Base-by-base conservation (phyloP, 805 yeast genomes). In the Alloascoidea africana region DNA sequence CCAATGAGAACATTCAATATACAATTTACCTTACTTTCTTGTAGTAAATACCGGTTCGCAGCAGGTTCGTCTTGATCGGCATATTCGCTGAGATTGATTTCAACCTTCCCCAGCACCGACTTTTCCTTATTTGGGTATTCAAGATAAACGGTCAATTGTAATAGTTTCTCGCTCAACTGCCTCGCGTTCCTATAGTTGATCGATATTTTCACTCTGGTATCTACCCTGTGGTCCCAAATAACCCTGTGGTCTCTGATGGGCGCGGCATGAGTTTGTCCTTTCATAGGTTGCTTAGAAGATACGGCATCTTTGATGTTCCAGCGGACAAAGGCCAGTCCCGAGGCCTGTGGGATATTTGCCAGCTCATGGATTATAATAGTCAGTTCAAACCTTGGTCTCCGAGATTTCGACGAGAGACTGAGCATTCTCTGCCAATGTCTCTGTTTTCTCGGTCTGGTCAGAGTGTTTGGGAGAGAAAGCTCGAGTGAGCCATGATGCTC, bases 11-110 rank as follows among this genome's bases (percentile, higher is more conserved):
- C 41, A 42, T 66, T 74, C 32, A 76, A 53, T 14, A 81, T 77
- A 1, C 86, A 74, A 49, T 82, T 82, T 8, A 82, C 69, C 45
- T 80, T 80, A 1, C 86, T 76, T 14, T 78, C 68, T 46, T 73
- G 75, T 27, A 82, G 54, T 14, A 82, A 57, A 44, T 76, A 79
- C 42, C 80, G 66, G 40, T 77, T 68, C 1, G 74, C 61, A 3
- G 70, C 65, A 35, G 66, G 65, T 17, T 62, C 60, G 38, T 68
- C 71, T 42, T 5, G 16, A 34, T 54, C 51, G 3, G 75, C 58
- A 51, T 76, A 80, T 44, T 79, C 85, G 0, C 80, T 55, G 19
- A 82, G 49, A 46, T 80, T 77, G 14, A 82, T 53, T 15, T 61
- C 67, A 4, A 81, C 58, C 16, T 54, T 49, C 1, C 94, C 94